phyloP scores from a whole-genome alignment of 2,329 filamentous ascomycete species.

The Fusarium agapanthi region DNA sequence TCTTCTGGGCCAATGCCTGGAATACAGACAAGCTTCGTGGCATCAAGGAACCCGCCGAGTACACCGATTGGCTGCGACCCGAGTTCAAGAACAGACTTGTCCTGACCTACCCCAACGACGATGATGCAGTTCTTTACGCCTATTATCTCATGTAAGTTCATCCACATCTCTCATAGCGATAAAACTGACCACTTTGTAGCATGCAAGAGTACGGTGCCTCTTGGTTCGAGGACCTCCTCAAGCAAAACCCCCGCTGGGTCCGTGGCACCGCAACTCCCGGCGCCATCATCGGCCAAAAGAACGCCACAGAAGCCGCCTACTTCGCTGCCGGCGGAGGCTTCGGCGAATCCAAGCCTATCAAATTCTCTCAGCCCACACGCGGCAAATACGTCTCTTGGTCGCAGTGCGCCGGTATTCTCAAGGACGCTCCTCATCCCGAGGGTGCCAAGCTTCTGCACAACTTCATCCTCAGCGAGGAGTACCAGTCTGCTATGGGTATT shows the following conservation, averaged over 20 bases:
- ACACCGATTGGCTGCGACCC: slow-evolving; percentile 55
- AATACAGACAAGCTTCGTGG: slow-evolving; percentile 46
- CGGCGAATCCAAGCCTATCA: slow-evolving; percentile 23
- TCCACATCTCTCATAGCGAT: rapidly evolving
- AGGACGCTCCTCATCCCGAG: slow-evolving; percentile 23
- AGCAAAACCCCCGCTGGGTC: slow-evolving; percentile 62
- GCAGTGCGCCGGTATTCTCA: slow-evolving; percentile 56
- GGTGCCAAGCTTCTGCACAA: slow-evolving; percentile 25
- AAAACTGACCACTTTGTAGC: slow-evolving; percentile 22
- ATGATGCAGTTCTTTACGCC: slow-evolving; percentile 62
- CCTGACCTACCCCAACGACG: slow-evolving; percentile 66
- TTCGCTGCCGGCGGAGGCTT: slow-evolving; percentile 42
- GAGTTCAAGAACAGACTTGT: slow-evolving; percentile 63
- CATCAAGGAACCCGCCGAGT: slow-evolving; percentile 47
- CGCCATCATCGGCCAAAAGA: slow-evolving; percentile 44
- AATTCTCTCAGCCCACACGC: slow-evolving; percentile 45
- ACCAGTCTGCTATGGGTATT: not conserved
- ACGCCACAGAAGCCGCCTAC: slow-evolving; percentile 45
- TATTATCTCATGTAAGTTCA: slow-evolving; percentile 57
- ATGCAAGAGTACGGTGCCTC: slow-evolving; percentile 51
- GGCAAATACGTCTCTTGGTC: slow-evolving; percentile 58
- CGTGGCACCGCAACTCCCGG: slow-evolving; percentile 57
- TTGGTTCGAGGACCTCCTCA: slow-evolving; percentile 58
- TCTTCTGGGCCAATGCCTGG: slow-evolving; percentile 47
- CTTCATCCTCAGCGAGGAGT: slow-evolving; percentile 16